phyloP scores from a whole-genome alignment of 306 rosid genomes.

The Cercis canadensis region DNA sequence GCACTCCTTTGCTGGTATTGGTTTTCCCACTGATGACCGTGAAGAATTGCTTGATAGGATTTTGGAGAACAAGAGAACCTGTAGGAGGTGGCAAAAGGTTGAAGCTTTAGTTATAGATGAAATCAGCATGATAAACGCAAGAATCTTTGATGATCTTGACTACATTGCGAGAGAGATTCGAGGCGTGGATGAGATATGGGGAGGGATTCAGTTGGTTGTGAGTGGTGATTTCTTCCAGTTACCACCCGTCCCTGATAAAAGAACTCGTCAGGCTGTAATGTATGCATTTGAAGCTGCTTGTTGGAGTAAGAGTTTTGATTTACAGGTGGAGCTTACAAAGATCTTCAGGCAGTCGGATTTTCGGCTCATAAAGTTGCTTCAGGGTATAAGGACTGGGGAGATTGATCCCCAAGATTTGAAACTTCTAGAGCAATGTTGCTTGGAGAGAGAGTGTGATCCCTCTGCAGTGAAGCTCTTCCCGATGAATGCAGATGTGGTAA shows the following conservation, averaged over 20 bases:
- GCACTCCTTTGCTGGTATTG: conserved; percentile 58
- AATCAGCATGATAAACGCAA: conserved; percentile 57
- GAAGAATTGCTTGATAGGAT: conserved; percentile 19
- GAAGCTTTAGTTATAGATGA: conserved; percentile 65
- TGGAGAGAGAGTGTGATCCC: conserved; percentile 36
- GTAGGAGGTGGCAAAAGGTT: conserved; percentile 49
- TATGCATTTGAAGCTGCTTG: conserved; percentile 67
- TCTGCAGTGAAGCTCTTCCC: conserved; percentile 57
- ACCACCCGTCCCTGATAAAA: conserved; percentile 40
- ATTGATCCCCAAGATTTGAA: conserved; percentile 32
- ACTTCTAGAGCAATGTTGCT: conserved; percentile 41
- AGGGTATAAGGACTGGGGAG: conserved; percentile 59
- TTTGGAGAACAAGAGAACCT: conserved; percentile 22
- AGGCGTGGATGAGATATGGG: conserved; percentile 46
- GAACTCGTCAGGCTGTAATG: conserved; percentile 1
- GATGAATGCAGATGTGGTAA: conserved; percentile 42
- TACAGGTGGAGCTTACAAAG: conserved; percentile 49
- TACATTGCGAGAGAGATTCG: conserved; percentile 42
- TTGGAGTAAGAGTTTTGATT: conserved; percentile 58
- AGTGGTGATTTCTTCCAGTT: conserved; percentile 75
- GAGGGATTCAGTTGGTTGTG: conserved; percentile 69
- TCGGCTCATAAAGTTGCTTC: conserved; percentile 53
- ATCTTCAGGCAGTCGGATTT: conserved; percentile 62
- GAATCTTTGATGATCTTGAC: conserved; percentile 51
- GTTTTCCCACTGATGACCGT: conserved; percentile 1